Evolutionary conservation across 495 filamentous ascomycete species (phyloP), one percentile per base, ranked within the genome.

Genomic region (Xylaria palmicola): DNA sequence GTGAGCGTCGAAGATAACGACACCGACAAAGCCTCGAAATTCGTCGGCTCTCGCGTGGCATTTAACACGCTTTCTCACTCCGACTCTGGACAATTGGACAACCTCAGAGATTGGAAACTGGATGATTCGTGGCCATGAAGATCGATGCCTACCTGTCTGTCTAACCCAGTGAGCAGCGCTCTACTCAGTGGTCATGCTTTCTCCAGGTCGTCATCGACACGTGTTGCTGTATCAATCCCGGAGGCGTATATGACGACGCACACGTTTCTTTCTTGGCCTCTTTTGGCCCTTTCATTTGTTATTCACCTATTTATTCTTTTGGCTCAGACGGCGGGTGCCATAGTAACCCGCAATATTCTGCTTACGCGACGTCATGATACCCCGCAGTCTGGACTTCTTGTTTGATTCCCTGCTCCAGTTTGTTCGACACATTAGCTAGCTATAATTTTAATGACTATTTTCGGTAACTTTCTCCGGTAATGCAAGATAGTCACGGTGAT

Each of bases 1-100:
- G 29, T 50, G 17, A 48, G 59, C 22, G 68, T 72, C 24, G 62
- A 67, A 9, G 66, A 69, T 30, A 59, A 43, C 1, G 52, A 62
- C 20, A 67, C 68, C 49, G 64, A 60, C 39, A 60, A 15, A 36
- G 40, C 37, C 10, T 37, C 36, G 34, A 22, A 40, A 30, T 51
- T 32, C 1, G 39, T 60, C 19, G 64, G 64, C 13, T 68, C 62
- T 45, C 53, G 57, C 29, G 22, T 20, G 4, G 40, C 29, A 30
- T 47, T 55, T 2, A 55, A 27, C 19, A 37, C 9, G 41, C 17
- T 48, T 48, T 3, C 50, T 39, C 36, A 48, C 12, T 61, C 49
- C 12, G 59, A 61, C 8, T 48, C 59, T 27, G 59, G 50, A 9
- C 40, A 54, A 17, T 30, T 55, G n/a, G 59, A 54, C n/a, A 20